Percentiles rank a stretch among this genome's conserved stretches.
Conservation (phyloP, 192 early-diverging fungal species). For the Coemansia sp. region DNA sequence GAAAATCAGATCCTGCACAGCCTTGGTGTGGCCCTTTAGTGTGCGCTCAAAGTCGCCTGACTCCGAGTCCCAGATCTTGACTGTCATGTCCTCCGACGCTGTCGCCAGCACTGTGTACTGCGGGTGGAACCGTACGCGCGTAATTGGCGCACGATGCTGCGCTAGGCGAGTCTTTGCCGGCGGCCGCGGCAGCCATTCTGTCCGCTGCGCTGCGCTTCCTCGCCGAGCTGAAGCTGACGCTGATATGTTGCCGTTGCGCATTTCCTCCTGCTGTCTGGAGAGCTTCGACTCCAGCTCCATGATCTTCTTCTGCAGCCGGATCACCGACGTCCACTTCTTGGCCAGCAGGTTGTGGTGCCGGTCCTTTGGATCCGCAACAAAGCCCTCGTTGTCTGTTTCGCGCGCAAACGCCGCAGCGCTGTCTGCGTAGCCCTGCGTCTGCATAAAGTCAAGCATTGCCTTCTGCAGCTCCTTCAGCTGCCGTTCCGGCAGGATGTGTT, state of each 20-base stretch:
- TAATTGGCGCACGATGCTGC: constrained; percentile 81
- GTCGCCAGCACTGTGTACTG: constrained; percentile 80
- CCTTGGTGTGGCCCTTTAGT: constrained; percentile 93
- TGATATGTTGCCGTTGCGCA: constrained; percentile 56
- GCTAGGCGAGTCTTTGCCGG: constrained; percentile 73
- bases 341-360: constrained; percentile 51
- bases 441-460: constrained; percentile 88
- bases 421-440: constrained; percentile 67
- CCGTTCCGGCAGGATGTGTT: constrained; percentile 63
- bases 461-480: constrained; percentile 72
- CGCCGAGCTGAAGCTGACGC: constrained; percentile 25
- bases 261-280: constrained; percentile 73
- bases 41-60: constrained; percentile 90
- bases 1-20: constrained; percentile 88
- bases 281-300: constrained; percentile 90
- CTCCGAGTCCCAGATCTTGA: constrained; percentile 94
- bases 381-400: constrained; percentile 75
- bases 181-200: constrained; percentile 81
- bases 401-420: constrained; percentile 67
- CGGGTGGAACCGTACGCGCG: constrained; percentile 84
- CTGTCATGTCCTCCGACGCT: constrained; percentile 87
- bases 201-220: constrained; percentile 42
- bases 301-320: constrained; percentile 92
- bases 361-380: constrained; percentile 71
- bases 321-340: constrained; percentile 94